Base-by-base conservation (phyloP, 139 green algal genomes). In the Pleodorina starrii region DNA sequence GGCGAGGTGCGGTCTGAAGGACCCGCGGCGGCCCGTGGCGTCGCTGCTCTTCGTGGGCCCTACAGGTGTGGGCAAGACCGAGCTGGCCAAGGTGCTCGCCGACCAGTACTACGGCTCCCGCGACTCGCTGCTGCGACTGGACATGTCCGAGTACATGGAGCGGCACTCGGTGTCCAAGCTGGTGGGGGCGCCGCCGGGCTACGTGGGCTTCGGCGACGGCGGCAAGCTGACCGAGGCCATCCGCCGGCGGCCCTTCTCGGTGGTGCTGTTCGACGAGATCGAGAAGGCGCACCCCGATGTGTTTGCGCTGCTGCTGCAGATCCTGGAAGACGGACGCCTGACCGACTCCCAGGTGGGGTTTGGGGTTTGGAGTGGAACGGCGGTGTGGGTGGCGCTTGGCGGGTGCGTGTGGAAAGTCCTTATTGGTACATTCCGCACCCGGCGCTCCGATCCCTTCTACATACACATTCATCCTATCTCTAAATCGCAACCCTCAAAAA, bases 71-170 rank as follows among this genome's bases (percentile, higher is more conserved):
- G 98, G 98, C 84, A 99, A 99, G 94, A 99, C 98, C 1, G 98
- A 99, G 97, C 96, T 99, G 59, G 95, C 95, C 59, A 99, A 99
- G 93, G 95, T 96, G 57, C 92, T 99, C 36, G 97, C 98, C 3
- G 92, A 96, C 84, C 89, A 93, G 84, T 95, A 95, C 91, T 96
- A 92, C 81, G 94, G 93, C 40, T 86, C 73, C 25, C 83, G 97
- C 78, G 95, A 98, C 51, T 92, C 95, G 35, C 95, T 99, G 84
- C 90, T 96, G 27, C 96, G 98, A 29, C 94, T 99, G 51, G 98
- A 99, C 95, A 99, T 99, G 98, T 97, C 91, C 74, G 98, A 99
- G 95, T 99, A 98, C 94, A 99, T 99, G 97, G 97, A 99, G 94
- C 94, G 97, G 69, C 97, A 99, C 93, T 96, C 79, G 17, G 96